phyloP scores from a whole-genome alignment of 305 asterid genomes.

The Stenogyne calaminthoides region DNA sequence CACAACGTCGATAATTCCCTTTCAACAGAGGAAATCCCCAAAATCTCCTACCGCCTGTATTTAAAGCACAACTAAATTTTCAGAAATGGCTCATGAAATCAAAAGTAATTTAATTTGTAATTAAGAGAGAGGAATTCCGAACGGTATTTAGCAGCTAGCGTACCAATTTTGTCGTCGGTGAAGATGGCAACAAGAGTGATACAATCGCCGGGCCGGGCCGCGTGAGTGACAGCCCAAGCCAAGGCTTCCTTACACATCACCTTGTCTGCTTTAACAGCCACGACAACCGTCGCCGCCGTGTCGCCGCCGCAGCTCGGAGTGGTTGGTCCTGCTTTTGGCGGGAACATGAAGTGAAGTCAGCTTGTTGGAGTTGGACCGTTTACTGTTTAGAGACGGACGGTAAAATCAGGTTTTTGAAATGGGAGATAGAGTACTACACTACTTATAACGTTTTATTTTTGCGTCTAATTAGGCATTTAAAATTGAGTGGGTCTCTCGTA shows the following conservation, averaged over 20 bases:
- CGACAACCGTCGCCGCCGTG: slow-evolving; percentile 56
- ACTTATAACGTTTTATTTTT: no score
- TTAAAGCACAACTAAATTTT: neutral
- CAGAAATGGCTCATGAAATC: neutral
- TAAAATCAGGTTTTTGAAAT: neutral
- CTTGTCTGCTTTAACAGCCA: slow-evolving; percentile 81
- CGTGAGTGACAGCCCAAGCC: slow-evolving; percentile 85
- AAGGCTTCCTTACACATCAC: slow-evolving; percentile 60
- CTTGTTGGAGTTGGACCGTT: neutral
- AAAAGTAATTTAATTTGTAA: neutral
- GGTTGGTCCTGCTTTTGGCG: slow-evolving; percentile 43
- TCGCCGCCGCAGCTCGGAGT: slow-evolving; percentile 27
- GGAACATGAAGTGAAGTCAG: slow-evolving; percentile 46
- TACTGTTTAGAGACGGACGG: neutral
- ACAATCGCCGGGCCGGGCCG: slow-evolving; percentile 68
- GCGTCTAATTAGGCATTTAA: no score
- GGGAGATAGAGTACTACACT: neutral
- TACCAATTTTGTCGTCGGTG: slow-evolving; percentile 43
- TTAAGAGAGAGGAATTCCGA: neutral
- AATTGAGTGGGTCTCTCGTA: no score
- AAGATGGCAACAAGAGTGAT: slow-evolving; percentile 68
- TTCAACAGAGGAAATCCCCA: slow-evolving; percentile 54
- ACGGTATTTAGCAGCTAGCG: no score
- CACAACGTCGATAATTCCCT: slow-evolving; percentile 49
- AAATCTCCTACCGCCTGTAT: slow-evolving; percentile 51